Percentiles rank a stretch among this genome's conserved stretches.
Evolutionary conservation across 352 stramenopile species (phyloP).

Genomic region (Phytophthora multivora): DNA sequence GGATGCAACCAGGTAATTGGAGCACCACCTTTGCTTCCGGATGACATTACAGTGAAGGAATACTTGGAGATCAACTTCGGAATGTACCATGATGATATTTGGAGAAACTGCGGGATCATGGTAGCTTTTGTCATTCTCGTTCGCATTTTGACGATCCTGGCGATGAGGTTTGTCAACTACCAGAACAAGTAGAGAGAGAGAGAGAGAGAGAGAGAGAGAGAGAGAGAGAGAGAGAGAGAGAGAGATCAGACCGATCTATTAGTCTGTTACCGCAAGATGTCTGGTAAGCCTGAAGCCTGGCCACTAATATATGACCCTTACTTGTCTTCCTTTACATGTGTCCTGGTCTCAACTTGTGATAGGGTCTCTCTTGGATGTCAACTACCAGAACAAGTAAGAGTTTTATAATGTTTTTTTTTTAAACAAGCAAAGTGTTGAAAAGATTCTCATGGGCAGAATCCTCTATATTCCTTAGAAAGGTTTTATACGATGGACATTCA

Average conservation of each 20-base stretch:
- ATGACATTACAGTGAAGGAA: slow-evolving; percentile 12
- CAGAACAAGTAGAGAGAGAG: slow-evolving; percentile 26
- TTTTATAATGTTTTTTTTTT: not conserved
- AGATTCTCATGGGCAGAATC: not conserved
- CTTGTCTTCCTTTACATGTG: too few relatives aligned
- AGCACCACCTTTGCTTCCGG: slow-evolving; percentile 4
- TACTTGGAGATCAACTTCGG: slow-evolving; percentile 21
- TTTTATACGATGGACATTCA: slow-evolving; percentile 13
- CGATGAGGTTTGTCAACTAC: slow-evolving; percentile 20
- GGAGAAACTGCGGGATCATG: slow-evolving; percentile 11
- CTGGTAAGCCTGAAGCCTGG: too few relatives aligned
- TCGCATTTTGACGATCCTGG: slow-evolving; percentile 5
- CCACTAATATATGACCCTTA: too few relatives aligned
- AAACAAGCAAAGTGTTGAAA: too few relatives aligned
- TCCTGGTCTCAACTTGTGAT: too few relatives aligned
- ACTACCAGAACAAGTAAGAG: slow-evolving; percentile 17
- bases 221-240: too few relatives aligned
- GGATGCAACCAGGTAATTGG: slow-evolving; percentile 13
- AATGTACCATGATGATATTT: slow-evolving; percentile 19
- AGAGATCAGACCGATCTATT: too few relatives aligned
- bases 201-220: too few relatives aligned
- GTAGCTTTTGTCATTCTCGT: not conserved
- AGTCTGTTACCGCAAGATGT: too few relatives aligned
- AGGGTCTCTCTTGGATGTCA: too few relatives aligned
- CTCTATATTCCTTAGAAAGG: slow-evolving; percentile 7